Evolutionary conservation across 1,139 yeast species (phyloP).

Genomic region (Debaryomyces coudertii): DNA sequence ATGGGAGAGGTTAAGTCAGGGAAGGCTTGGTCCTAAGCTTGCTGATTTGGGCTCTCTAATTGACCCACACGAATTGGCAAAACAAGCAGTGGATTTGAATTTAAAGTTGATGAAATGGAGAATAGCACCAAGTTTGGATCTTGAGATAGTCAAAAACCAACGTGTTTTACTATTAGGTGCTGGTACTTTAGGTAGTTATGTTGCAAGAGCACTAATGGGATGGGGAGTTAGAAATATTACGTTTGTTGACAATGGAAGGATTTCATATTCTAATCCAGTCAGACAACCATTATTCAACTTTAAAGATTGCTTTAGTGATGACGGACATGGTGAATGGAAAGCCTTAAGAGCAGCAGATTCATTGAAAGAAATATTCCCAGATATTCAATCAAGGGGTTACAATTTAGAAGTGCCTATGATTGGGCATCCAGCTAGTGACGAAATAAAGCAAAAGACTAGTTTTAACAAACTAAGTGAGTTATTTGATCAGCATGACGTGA

Average conservation of each 20-base stretch:
- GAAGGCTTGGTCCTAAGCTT: slow-evolving; percentile 76
- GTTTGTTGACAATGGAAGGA: slow-evolving; percentile 85
- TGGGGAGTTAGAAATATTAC: slow-evolving; percentile 92
- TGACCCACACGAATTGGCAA: slow-evolving; percentile 79
- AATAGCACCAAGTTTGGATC: slow-evolving; percentile 76
- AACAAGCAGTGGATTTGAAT: slow-evolving; percentile 90
- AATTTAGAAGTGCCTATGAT: slow-evolving; percentile 89
- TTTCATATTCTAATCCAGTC: slow-evolving; percentile 93
- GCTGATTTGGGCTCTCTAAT: slow-evolving; percentile 82
- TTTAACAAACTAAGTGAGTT: slow-evolving; percentile 55
- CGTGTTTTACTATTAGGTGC: slow-evolving; percentile 86
- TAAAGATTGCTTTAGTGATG: slow-evolving; percentile 69
- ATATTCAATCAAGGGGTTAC: slow-evolving; percentile 65
- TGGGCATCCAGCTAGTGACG: slow-evolving; percentile 78
- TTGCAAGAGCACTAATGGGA: slow-evolving; percentile 80
- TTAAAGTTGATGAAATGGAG: slow-evolving; percentile 96
- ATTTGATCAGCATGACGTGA: slow-evolving; percentile 70
- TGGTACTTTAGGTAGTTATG: slow-evolving; percentile 94
- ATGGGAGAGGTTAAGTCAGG: slow-evolving; percentile 83
- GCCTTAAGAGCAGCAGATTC: slow-evolving; percentile 79
- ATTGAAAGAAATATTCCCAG: slow-evolving; percentile 74
- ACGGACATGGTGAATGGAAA: slow-evolving; percentile 62
- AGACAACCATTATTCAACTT: slow-evolving; percentile 86
- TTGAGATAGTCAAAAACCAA: slow-evolving; percentile 61
- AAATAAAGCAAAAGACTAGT: slow-evolving; percentile 44